A percentile compares a stretch with the other conserved stretches of the same genome.
Evolutionary conservation across 2,329 filamentous ascomycete genomes (phyloP).

Genomic region (Fusarium marasasianum): DNA sequence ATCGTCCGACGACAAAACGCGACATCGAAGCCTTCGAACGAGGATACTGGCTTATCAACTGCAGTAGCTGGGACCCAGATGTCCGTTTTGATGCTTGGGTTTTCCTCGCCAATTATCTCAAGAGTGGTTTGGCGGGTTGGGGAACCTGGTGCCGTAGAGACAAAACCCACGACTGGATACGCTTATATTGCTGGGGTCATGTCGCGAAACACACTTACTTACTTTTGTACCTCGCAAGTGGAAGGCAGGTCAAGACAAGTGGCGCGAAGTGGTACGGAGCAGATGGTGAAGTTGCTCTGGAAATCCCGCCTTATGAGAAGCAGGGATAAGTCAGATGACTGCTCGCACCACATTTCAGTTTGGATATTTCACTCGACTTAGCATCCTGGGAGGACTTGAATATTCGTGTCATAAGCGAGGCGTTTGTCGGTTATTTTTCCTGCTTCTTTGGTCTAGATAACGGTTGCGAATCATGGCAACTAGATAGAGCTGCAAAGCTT

Average conservation of each 20-base stretch:
- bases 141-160: slow-evolving; percentile 66
- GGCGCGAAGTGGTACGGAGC: slow-evolving; percentile 74
- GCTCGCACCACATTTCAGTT: neutral
- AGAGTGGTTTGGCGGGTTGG: slow-evolving; percentile 71
- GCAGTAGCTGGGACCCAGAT: slow-evolving; percentile 60
- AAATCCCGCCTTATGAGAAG: slow-evolving; percentile 47
- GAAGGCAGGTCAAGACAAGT: slow-evolving; percentile 66
- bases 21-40: slow-evolving; percentile 68
- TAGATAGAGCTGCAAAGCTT: neutral
- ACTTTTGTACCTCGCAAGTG: slow-evolving; percentile 76
- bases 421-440: slow-evolving; percentile 13
- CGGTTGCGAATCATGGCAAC: neutral
- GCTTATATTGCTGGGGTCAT: slow-evolving; percentile 82
- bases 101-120: slow-evolving; percentile 68
- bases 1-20: slow-evolving; percentile 54
- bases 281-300: slow-evolving; percentile 61
- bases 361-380: neutral
- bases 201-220: slow-evolving; percentile 78
- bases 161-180: slow-evolving; percentile 57
- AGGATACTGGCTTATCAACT: slow-evolving; percentile 79
- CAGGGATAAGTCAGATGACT: neutral
- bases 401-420: slow-evolving; percentile 23
- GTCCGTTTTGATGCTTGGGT: slow-evolving; percentile 67
- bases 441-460: neutral
- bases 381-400: neutral